These are phyloP conservation scores for Coemansia sp. DNA, from an alignment of 192 early-diverging fungal species.

Conservation along the genomic window DNA sequence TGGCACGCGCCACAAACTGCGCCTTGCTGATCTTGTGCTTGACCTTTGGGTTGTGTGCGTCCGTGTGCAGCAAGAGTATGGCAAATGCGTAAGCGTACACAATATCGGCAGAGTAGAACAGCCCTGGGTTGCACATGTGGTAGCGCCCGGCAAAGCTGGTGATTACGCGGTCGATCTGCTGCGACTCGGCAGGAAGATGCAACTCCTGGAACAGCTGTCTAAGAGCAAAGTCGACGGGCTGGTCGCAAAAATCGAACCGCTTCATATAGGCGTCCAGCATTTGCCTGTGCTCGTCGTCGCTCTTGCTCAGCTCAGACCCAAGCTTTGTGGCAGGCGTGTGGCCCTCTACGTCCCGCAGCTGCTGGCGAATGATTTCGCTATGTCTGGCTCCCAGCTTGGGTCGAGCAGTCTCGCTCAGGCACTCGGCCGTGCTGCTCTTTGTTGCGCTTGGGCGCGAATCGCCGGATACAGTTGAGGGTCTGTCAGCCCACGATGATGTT, in stretches of 20 bases:
- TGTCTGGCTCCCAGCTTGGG: slow-evolving; percentile 13
- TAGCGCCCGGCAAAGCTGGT: slow-evolving; percentile 75
- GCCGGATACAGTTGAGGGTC: background rate
- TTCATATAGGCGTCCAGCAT: slow-evolving; percentile 63
- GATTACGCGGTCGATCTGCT: slow-evolving; percentile 84
- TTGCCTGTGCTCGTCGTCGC: slow-evolving; percentile 59
- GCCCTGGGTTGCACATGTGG: slow-evolving; percentile 65
- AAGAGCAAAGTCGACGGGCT: slow-evolving; percentile 69
- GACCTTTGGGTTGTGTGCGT: slow-evolving; percentile 83
- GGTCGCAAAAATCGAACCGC: slow-evolving; percentile 63
- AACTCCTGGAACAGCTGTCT: slow-evolving; percentile 74
- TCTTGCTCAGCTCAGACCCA: slow-evolving; percentile 60
- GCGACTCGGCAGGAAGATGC: slow-evolving; percentile 76
- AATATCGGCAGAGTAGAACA: slow-evolving; percentile 66
- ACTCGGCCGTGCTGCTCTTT: slow-evolving; percentile 6
- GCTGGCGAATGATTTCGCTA: slow-evolving; percentile 40
- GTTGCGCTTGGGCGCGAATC: background rate
- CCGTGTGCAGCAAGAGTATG: slow-evolving; percentile 81
- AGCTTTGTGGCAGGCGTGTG: slow-evolving; percentile 52
- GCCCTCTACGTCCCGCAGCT: slow-evolving; percentile 40
- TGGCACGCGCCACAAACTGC: slow-evolving; percentile 73
- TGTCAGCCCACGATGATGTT: background rate
- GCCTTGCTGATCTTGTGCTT: slow-evolving; percentile 81
- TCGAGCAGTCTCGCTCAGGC: background rate
- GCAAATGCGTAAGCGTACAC: slow-evolving; percentile 82